Evolutionary conservation across 2,329 filamentous ascomycete genomes (phyloP), one percentile per base, ranked within the genome.

Genomic region (Volutella citrinella): DNA sequence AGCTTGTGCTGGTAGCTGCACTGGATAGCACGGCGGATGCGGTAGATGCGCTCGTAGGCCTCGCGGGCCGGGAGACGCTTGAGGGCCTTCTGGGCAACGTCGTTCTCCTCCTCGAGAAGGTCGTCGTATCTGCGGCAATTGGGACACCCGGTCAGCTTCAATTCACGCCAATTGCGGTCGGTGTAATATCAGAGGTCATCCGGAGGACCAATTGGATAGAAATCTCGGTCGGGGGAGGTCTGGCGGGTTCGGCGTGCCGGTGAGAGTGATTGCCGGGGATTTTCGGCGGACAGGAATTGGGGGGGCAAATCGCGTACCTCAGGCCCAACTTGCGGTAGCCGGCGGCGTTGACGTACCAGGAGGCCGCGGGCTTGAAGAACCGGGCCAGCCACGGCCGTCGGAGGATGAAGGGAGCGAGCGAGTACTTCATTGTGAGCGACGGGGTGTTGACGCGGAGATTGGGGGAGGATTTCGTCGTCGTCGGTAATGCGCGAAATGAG

Each of bases 31-130:
- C 93, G 83, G 72, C 93, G 87, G 68, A 98, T 80, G 61, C 93
- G 90, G 83, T 89, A 98, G 64, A 97, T 81, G 65, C 93, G 91
- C 74, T 98, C 93, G 72, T 97, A 97, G 57, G 83, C 78, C 64
- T 93, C 87, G 75, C 94, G 87, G 57, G 87, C 78, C 38, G 86
- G 80, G 45, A 98, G 85, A 64, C 93, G 88, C 78, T 87, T 86
- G 59, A 98, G 78, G 46, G 93, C 93, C 54, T 83, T 78, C 67
- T 93, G 84, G 57, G 95, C 88, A 38, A 75, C 70, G 56, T 93
- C 86, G 74, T 78, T 84, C 73, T 98, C 93, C 70, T 98, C 93
- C 63, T 86, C 80, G 63, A 96, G 86, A 63, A 98, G 71, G 65
- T 98, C 93, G 69, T 98, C 93, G 76, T 83, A 82, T 68, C 93